These are phyloP conservation scores for Cercospora janseana DNA, from an alignment of 2,329 filamentous ascomycete species.

Conservation along the genomic window DNA sequence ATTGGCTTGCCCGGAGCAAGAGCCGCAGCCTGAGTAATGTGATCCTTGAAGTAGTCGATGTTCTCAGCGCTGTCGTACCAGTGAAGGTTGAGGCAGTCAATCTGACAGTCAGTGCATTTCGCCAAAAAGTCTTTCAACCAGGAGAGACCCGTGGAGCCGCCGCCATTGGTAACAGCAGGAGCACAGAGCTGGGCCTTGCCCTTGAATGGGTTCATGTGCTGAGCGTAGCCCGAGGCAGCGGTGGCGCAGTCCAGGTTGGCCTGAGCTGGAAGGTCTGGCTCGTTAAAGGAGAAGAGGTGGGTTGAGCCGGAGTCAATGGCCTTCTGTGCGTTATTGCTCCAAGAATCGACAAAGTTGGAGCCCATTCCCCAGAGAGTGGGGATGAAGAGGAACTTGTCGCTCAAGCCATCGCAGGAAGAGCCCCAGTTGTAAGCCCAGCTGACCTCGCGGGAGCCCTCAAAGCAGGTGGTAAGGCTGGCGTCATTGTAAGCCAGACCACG, in stretches of 20 bases:
- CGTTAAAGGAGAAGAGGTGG: constrained; percentile 67
- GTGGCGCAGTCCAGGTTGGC: constrained; percentile 54
- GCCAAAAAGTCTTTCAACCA: constrained; percentile 57
- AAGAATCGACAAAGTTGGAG: constrained; percentile 48
- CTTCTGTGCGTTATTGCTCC: constrained; percentile 51
- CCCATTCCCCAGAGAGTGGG: constrained; percentile 60
- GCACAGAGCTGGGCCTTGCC: constrained; percentile 56
- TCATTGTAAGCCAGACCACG: constrained; percentile 69
- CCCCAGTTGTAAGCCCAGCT: constrained; percentile 71
- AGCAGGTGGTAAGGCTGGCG: constrained; percentile 52
- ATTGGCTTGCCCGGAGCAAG: constrained; percentile 44
- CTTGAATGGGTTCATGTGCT: constrained; percentile 57
- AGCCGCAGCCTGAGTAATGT: constrained; percentile 48
- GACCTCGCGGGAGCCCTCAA: constrained; percentile 49
- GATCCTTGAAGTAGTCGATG: constrained; percentile 53
- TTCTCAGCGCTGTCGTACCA: constrained; percentile 58
- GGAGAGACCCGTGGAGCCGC: constrained; percentile 48
- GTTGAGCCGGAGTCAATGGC: constrained; percentile 57
- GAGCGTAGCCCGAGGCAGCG: constrained; percentile 55
- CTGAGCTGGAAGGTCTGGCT: constrained; percentile 63
- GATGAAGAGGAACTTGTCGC: constrained; percentile 55
- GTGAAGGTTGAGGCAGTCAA: constrained; percentile 63
- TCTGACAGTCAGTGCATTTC: constrained; percentile 46
- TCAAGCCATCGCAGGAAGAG: constrained; percentile 46
- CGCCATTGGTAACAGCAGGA: constrained; percentile 63